A percentile compares a stretch with the other conserved stretches of the same genome.
Evolutionary conservation across 495 filamentous ascomycete species (phyloP).

Genomic region (Saxophila tyrrhenica): DNA sequence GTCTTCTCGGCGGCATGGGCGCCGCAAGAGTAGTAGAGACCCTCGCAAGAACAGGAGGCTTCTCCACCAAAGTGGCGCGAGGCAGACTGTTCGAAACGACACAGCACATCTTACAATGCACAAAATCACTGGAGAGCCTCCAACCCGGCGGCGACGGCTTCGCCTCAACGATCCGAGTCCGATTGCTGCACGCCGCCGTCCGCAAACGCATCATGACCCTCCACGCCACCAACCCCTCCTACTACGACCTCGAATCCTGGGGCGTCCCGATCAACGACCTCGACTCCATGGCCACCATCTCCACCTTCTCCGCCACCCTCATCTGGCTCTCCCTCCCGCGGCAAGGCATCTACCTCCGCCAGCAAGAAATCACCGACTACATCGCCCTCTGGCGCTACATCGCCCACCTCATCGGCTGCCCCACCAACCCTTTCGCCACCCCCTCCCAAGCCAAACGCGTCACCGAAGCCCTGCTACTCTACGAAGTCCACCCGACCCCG

Average conservation of each 20-base stretch:
- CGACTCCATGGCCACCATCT: conserved; percentile 60
- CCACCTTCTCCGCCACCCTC: conserved; percentile 52
- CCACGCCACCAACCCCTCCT: conserved; percentile 40
- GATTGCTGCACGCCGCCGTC: conserved; percentile 62
- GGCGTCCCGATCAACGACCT: conserved; percentile 67
- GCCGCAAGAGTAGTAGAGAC: conserved; percentile 58
- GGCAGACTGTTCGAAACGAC: conserved; percentile 63
- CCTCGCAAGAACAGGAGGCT: conserved; percentile 66
- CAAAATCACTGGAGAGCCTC: conserved; percentile 50
- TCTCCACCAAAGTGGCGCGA: conserved; percentile 55
- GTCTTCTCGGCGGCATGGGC: conserved; percentile 50
- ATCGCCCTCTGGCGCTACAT: conserved; percentile 68
- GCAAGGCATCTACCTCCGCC: conserved; percentile 54
- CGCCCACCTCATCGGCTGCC: conserved; percentile 58
- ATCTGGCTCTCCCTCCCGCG: conserved; percentile 59
- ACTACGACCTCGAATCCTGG: conserved; percentile 48
- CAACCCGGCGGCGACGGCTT: conserved; percentile 58
- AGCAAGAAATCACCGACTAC: conserved; percentile 57
- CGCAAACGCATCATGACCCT: conserved; percentile 54
- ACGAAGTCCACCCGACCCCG: conserved; percentile 52
- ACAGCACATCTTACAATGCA: conserved; percentile 65
- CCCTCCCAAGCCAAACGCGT: conserved; percentile 43
- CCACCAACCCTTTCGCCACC: conserved; percentile 45
- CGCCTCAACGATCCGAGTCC: conserved; percentile 57
- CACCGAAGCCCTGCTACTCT: conserved; percentile 53